These are phyloP conservation scores for Helminthosporium solani DNA, from an alignment of 2,329 filamentous ascomycete genomes.

Conservation along the genomic window DNA sequence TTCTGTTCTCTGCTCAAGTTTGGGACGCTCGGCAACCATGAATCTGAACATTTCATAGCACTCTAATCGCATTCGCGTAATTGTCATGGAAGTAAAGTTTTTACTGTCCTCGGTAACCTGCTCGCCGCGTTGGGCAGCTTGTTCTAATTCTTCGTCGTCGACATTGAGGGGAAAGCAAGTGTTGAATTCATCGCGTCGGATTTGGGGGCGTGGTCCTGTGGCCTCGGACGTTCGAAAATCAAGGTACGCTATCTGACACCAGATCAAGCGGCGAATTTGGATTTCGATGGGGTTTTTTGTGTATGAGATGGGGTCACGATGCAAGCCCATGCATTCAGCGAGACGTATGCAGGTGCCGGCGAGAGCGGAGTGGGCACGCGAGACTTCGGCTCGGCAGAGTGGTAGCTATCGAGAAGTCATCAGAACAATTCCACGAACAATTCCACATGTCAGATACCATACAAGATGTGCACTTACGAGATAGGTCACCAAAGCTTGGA, in stretches of 20 bases:
- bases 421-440: no score
- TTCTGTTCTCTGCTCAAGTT: conserved; percentile 53
- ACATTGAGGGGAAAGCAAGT: conserved; percentile 71
- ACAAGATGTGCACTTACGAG: conserved; percentile 53
- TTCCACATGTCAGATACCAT: no score
- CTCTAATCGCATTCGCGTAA: conserved; percentile 69
- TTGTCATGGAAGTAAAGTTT: conserved; percentile 67
- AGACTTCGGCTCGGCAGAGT: conserved; percentile 70
- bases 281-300: conserved; percentile 67
- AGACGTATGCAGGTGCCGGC: conserved; percentile 71
- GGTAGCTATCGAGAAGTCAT: conserved; percentile 56
- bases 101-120: conserved; percentile 50
- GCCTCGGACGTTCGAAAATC: conserved; percentile 74
- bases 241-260: conserved; percentile 77
- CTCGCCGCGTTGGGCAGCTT: conserved; percentile 22
- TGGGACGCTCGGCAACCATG: conserved; percentile 68
- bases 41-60: conserved; percentile 71
- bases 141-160: conserved; percentile 62
- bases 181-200: conserved; percentile 73
- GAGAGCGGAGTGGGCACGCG: conserved; percentile 70
- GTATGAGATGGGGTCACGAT: conserved; percentile 69
- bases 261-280: conserved; percentile 69
- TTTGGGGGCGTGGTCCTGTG: conserved; percentile 69
- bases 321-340: conserved; percentile 75
- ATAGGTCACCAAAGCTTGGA: conserved; percentile 77